A percentile compares a stretch with the other conserved stretches of the same genome.
Conservation (phyloP, 108 stramenopile species). For the Stephanodiscus minutulus region DNA sequence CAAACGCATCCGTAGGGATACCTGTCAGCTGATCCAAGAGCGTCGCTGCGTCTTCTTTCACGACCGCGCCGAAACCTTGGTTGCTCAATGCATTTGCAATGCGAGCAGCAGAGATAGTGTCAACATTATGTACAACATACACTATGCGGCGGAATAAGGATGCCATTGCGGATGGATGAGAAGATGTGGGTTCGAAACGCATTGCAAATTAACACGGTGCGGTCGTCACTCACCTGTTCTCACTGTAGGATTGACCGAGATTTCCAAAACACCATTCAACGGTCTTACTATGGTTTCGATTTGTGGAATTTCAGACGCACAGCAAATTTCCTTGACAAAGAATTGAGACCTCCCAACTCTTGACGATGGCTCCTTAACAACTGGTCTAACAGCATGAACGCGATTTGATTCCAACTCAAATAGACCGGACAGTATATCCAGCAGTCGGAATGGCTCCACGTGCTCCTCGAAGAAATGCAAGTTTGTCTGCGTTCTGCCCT, state of each 20-base stretch:
- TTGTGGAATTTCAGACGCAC: slow-evolving; percentile 55
- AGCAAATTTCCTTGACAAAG: slow-evolving; percentile 59
- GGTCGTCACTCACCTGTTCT: slow-evolving; percentile 33
- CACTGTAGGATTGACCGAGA: slow-evolving; percentile 57
- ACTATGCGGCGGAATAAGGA: slow-evolving; percentile 13
- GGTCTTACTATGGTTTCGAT: slow-evolving; percentile 43
- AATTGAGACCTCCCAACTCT: slow-evolving; percentile 50
- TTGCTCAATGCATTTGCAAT: slow-evolving; percentile 54
- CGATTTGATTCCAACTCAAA: slow-evolving; percentile 48
- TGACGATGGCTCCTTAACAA: slow-evolving; percentile 4
- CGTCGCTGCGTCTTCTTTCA: slow-evolving; percentile 49
- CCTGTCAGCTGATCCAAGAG: slow-evolving; percentile 18
- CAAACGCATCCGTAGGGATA: slow-evolving; percentile 27
- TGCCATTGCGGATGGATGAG: not conserved
- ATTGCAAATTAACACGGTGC: not conserved
- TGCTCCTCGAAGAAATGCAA: slow-evolving; percentile 51
- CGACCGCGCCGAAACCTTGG: slow-evolving; percentile 44
- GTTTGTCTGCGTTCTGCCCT: slow-evolving; percentile 26
- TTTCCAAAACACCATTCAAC: slow-evolving; percentile 45
- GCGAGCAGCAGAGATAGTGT: slow-evolving; percentile 40
- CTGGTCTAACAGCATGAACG: slow-evolving; percentile 25
- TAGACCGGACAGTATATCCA: slow-evolving; percentile 37
- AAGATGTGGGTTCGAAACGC: not conserved
- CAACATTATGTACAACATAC: slow-evolving; percentile 61
- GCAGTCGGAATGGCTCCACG: slow-evolving; percentile 29